Evolutionary conservation across 306 rosid genomes (phyloP).

Genomic region (Gillenia trifoliata): DNA sequence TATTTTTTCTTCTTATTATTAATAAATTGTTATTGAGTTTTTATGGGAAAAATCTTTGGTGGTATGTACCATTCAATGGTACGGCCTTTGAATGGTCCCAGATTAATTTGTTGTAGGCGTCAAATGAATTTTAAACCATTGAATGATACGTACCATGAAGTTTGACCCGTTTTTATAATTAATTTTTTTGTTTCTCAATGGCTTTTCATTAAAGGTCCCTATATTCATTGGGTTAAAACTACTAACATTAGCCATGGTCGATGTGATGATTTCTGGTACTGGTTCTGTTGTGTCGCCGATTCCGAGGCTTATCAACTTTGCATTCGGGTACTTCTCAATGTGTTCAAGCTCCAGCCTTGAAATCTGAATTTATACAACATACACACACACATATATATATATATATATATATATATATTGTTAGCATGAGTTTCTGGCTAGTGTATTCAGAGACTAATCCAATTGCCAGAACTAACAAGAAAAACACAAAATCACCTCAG

Average conservation of each 20-base stretch:
- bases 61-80: no score
- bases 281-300: constrained; percentile 74
- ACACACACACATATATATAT: no score
- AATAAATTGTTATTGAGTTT: no score
- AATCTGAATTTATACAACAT: background rate
- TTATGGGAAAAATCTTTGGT: no score
- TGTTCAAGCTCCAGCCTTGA: constrained; percentile 21
- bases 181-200: no score
- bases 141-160: no score
- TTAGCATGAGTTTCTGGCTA: background rate
- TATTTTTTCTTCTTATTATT: no score
- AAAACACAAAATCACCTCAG: constrained; percentile 47
- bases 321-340: constrained; percentile 52
- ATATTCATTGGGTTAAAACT: background rate
- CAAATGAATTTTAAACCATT: no score
- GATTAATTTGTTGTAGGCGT: no score
- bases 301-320: constrained; percentile 60
- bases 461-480: background rate
- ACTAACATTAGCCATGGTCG: constrained; percentile 56
- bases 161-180: no score
- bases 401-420: background rate
- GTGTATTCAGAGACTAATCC: background rate
- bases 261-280: constrained; percentile 50
- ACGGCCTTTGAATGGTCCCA: no score
- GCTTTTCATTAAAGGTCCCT: no score